phyloP scores from a whole-genome alignment of 257 asterid genomes.

The Solanum chaucha region DNA sequence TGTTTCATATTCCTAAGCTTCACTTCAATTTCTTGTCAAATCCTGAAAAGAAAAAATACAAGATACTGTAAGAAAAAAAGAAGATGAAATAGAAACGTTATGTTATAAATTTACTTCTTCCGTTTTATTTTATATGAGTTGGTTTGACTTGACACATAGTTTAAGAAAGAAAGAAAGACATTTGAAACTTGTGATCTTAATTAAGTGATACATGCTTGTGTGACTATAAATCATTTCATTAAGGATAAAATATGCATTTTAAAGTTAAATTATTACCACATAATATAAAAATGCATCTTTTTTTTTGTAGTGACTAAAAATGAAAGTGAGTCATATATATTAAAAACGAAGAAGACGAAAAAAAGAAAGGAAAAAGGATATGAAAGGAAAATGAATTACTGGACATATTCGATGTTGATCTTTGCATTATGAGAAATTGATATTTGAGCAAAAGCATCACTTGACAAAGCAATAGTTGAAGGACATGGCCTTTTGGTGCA shows the following conservation, averaged over 20 bases:
- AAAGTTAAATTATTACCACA: no score
- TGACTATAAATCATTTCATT: no score
- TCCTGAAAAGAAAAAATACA: not conserved
- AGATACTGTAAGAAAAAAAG: not conserved
- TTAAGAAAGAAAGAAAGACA: no score
- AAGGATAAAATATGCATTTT: not conserved
- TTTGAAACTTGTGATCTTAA: not conserved
- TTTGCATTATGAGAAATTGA: conserved; percentile 35
- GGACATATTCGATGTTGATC: conserved; percentile 56
- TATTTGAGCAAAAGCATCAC: conserved; percentile 47
- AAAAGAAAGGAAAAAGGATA: not conserved
- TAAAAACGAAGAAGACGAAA: not conserved
- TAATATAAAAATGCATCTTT: no score
- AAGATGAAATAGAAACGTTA: not conserved
- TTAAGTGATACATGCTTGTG: not conserved
- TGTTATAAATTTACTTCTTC: not conserved
- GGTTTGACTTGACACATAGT: not conserved
- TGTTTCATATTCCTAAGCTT: not conserved
- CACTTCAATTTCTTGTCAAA: not conserved
- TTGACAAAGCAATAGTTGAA: conserved; percentile 48
- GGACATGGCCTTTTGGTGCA: conserved; percentile 57
- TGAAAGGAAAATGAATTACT: conserved; percentile 12
- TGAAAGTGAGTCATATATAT: not conserved
- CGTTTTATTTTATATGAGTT: not conserved
- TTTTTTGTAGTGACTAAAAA: no score